Percentiles rank a stretch among this genome's conserved stretches.
Evolutionary conservation across 805 yeast genomes (phyloP).

Genomic region (Schwanniomyces vanrijiae): DNA sequence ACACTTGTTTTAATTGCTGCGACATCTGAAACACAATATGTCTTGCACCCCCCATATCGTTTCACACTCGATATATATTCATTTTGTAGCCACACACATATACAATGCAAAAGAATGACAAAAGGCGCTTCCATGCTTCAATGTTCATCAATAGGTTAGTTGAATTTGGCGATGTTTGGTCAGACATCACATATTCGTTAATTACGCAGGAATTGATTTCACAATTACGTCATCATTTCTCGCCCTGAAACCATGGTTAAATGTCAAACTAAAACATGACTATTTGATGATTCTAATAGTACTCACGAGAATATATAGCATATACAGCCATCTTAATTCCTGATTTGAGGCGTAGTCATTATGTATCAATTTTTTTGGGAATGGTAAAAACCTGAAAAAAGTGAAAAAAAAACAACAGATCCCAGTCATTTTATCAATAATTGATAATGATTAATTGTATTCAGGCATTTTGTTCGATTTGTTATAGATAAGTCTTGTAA

Average conservation of each 20-base stretch:
- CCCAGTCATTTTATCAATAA: too few species aligned
- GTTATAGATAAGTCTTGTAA: slow-evolving; percentile 67
- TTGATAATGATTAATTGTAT: slow-evolving; percentile 24
- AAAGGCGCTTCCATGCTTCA: not conserved
- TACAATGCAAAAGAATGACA: not conserved
- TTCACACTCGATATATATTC: too few species aligned
- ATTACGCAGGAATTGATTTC: not conserved
- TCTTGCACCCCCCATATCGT: not conserved
- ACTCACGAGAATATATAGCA: not conserved
- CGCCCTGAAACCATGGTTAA: not conserved
- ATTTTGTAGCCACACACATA: too few species aligned
- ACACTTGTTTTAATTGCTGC: not conserved
- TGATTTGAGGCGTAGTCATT: too few species aligned
- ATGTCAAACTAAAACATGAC: not conserved
- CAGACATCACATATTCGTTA: not conserved
- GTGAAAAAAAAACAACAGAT: too few species aligned
- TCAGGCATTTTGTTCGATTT: slow-evolving; percentile 62
- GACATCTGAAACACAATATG: not conserved
- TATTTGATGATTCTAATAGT: not conserved
- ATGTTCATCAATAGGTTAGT: not conserved
- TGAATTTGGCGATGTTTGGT: not conserved
- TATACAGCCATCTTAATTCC: too few species aligned
- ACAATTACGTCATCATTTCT: not conserved
- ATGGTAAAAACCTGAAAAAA: too few species aligned
- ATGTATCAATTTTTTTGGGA: too few species aligned